These are phyloP conservation scores for Alternaria sp. DNA, from an alignment of 2,329 filamentous ascomycete genomes.

Conservation along the genomic window DNA sequence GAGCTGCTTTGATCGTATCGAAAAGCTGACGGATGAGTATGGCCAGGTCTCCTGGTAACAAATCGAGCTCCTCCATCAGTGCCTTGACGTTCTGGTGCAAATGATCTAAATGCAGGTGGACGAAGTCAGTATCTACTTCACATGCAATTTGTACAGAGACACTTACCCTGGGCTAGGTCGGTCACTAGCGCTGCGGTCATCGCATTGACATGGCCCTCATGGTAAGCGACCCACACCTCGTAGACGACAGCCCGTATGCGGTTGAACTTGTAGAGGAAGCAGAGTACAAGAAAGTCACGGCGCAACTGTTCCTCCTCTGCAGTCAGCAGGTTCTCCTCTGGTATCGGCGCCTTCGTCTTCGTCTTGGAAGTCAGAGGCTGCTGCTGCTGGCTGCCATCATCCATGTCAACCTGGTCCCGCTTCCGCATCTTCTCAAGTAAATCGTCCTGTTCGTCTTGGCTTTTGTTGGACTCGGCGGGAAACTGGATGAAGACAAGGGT, in stretches of 20 bases:
- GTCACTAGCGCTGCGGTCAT: slow-evolving; percentile 21
- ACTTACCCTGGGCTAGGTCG: slow-evolving; percentile 17
- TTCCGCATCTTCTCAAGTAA: not conserved
- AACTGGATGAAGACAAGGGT: not conserved
- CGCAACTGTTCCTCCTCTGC: slow-evolving; percentile 15
- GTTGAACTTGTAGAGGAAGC: slow-evolving; percentile 23
- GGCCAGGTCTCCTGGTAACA: not conserved
- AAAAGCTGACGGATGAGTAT: slow-evolving; percentile 9
- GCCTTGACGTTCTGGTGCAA: slow-evolving; percentile 17
- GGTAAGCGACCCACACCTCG: slow-evolving; percentile 17
- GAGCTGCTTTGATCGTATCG: not conserved
- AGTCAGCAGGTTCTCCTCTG: not conserved
- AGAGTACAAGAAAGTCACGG: slow-evolving; percentile 21
- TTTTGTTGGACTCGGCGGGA: not conserved
- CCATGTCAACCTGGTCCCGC: not conserved
- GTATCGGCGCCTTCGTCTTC: not conserved
- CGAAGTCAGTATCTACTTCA: not conserved
- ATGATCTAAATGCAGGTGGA: not conserved
- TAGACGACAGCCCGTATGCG: slow-evolving; percentile 15
- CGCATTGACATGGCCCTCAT: slow-evolving; percentile 2
- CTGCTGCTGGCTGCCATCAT: not conserved
- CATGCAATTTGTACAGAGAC: not conserved
- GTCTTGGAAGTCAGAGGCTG: not conserved
- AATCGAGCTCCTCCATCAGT: slow-evolving; percentile 13
- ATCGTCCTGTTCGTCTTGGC: not conserved